phyloP scores from a whole-genome alignment of 2,329 filamentous ascomycete species.

The Cladorrhinum sp. region DNA sequence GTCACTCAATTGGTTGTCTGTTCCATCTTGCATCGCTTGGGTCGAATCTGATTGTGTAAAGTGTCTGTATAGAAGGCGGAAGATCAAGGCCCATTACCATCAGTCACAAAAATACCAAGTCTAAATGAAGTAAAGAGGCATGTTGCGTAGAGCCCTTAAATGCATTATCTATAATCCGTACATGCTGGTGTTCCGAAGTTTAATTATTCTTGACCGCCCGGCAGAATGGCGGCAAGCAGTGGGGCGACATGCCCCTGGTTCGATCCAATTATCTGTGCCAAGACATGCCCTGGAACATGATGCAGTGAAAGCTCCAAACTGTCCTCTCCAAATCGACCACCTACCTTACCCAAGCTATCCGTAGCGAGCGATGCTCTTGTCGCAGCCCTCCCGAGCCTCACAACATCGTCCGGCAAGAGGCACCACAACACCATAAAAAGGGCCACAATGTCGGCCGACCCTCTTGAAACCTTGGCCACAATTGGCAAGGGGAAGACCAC shows the following conservation, averaged over 20 bases:
- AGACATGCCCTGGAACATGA: slow-evolving; percentile 23
- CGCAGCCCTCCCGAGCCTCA: slow-evolving; percentile 23
- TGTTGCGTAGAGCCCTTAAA: no score
- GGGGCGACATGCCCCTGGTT: slow-evolving; percentile 11
- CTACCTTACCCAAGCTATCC: background rate
- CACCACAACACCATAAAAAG: slow-evolving; percentile 25
- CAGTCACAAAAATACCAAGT: no score
- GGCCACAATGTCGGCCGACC: slow-evolving; percentile 31
- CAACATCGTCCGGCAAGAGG: slow-evolving; percentile 24
- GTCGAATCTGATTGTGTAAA: background rate
- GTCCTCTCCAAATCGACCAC: slow-evolving; percentile 28
- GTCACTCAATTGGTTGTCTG: background rate
- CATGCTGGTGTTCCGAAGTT: slow-evolving; percentile 2
- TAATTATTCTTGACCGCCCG: slow-evolving; percentile 19
- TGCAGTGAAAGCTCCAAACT: slow-evolving; percentile 31
- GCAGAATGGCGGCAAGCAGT: slow-evolving; percentile 18
- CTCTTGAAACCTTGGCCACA: slow-evolving; percentile 55
- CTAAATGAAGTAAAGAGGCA: no score
- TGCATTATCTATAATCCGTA: no score
- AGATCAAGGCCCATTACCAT: no score
- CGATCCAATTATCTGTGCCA: slow-evolving; percentile 22
- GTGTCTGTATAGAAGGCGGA: background rate
- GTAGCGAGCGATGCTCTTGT: slow-evolving; percentile 18
- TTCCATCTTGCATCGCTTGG: background rate
- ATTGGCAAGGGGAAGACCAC: slow-evolving; percentile 78